phyloP scores from a whole-genome alignment of 2,329 filamentous ascomycete genomes.

The Gnomoniopsis sp. region DNA sequence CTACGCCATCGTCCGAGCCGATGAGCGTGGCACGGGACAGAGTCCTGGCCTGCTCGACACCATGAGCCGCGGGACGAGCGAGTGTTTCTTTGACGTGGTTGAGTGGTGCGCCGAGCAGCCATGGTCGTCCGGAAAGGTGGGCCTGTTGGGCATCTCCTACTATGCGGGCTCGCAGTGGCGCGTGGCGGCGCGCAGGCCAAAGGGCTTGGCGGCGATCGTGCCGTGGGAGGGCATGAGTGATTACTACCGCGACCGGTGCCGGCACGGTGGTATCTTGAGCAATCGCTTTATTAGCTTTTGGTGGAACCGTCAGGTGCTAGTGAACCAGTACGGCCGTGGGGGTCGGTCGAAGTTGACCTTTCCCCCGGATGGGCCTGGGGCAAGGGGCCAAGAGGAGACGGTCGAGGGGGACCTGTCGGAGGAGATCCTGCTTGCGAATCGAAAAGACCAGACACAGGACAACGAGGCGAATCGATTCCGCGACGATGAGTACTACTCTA shows the following conservation, averaged over 20 bases:
- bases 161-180: slow-evolving; percentile 47
- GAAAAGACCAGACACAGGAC: slow-evolving; percentile 43
- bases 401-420: slow-evolving; percentile 56
- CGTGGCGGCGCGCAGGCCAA: slow-evolving; percentile 43
- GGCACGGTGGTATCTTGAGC: slow-evolving; percentile 60
- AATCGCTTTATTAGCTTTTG: slow-evolving; percentile 59
- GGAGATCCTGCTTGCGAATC: slow-evolving; percentile 46
- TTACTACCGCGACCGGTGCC: slow-evolving; percentile 53
- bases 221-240: slow-evolving; percentile 54
- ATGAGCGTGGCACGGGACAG: slow-evolving; percentile 47
- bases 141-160: slow-evolving; percentile 45
- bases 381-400: slow-evolving; percentile 40
- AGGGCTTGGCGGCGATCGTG: slow-evolving; percentile 43
- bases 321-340: slow-evolving; percentile 63
- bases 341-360: slow-evolving; percentile 28
- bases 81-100: slow-evolving; percentile 46
- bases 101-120: slow-evolving; percentile 46
- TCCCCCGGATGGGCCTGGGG: slow-evolving; percentile 27
- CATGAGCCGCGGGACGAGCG: slow-evolving; percentile 45
- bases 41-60: slow-evolving; percentile 44
- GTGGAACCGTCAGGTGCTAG: slow-evolving; percentile 65
- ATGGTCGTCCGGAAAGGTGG: slow-evolving; percentile 47
- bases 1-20: slow-evolving; percentile 53
- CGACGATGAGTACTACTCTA: slow-evolving; percentile 62
- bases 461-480: slow-evolving; percentile 52